Evolutionary conservation across 192 early-diverging fungal genomes (phyloP).

Genomic region (Helicostylum pulchrum): DNA sequence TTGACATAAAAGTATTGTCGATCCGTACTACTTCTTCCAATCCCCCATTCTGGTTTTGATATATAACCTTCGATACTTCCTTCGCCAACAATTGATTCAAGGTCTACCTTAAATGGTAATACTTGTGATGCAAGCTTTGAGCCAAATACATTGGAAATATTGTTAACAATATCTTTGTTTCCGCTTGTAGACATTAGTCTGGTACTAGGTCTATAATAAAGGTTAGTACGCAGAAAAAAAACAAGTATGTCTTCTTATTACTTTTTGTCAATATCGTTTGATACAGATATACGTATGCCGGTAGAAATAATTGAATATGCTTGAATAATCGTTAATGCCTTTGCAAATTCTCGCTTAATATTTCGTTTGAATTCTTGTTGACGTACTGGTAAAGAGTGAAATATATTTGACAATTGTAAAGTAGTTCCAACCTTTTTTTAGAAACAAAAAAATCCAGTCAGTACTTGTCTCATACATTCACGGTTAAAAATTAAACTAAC

Average conservation of each 20-base stretch:
- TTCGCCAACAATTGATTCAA: neutral
- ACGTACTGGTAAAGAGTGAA: constrained; percentile 85
- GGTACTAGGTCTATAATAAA: constrained; percentile 40
- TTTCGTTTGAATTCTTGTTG: constrained; percentile 82
- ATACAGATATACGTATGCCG: constrained; percentile 61
- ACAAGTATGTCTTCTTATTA: constrained; percentile 14
- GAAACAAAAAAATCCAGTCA: neutral
- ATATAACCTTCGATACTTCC: neutral
- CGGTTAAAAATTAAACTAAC: constrained; percentile 19
- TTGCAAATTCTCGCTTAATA: constrained; percentile 73
- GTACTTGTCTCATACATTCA: neutral
- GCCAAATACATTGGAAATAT: constrained; percentile 79
- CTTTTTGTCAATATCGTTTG: constrained; percentile 61
- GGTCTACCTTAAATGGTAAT: constrained; percentile 38
- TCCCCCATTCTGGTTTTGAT: constrained; percentile 60
- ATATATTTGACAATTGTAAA: constrained; percentile 69
- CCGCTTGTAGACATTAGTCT: constrained; percentile 57
- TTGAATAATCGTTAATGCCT: constrained; percentile 75
- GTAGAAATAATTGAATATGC: constrained; percentile 76
- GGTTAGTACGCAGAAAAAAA: neutral
- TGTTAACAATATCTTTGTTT: constrained; percentile 56
- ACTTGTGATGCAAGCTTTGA: constrained; percentile 46
- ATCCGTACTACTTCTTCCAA: constrained; percentile 73
- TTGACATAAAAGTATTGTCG: constrained; percentile 90
- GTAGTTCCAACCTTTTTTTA: constrained; percentile 65